Evolutionary conservation across 768 basidiomycete species (phyloP).

Genomic region (Aureoboletus auriporus): DNA sequence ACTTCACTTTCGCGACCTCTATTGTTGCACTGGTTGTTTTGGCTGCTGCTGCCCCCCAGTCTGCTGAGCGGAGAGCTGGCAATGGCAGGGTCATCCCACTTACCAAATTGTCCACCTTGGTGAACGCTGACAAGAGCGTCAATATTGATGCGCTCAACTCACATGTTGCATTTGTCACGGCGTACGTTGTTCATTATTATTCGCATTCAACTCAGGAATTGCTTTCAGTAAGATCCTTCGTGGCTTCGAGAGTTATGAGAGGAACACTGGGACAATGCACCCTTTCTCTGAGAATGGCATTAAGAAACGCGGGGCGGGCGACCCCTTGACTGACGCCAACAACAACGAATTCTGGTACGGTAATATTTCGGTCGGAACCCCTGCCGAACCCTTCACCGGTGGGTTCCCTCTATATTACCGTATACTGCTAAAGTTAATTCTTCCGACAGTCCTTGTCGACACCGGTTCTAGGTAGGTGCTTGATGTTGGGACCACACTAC

Average conservation of each 20-base stretch:
- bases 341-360: constrained; percentile 3
- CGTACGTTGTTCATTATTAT: not conserved
- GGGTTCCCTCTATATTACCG: not conserved
- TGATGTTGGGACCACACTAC: not conserved
- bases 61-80: not conserved
- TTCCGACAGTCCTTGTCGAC: constrained; percentile 18
- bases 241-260: constrained; percentile 1
- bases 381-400: constrained; percentile 1
- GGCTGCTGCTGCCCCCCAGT: constrained; percentile 9
- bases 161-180: not conserved
- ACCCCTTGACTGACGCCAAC: not conserved
- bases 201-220: too few relatives aligned
- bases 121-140: constrained; percentile 5
- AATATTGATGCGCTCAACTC: not conserved
- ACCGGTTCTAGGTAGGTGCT: constrained; percentile 18
- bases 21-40: not conserved
- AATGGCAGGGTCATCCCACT: constrained; percentile 3
- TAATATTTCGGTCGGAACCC: constrained; percentile 6
- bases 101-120: constrained; percentile 3
- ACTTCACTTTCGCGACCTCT: not conserved
- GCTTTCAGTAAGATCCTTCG: not conserved
- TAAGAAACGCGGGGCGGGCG: not conserved
- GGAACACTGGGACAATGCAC: constrained; percentile 1
- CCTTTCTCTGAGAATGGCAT: not conserved
- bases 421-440: too few relatives aligned